A percentile compares a stretch with the other conserved stretches of the same genome.
Evolutionary conservation across 768 basidiomycete genomes (phyloP).

Genomic region (Calocybe gangraenosa): DNA sequence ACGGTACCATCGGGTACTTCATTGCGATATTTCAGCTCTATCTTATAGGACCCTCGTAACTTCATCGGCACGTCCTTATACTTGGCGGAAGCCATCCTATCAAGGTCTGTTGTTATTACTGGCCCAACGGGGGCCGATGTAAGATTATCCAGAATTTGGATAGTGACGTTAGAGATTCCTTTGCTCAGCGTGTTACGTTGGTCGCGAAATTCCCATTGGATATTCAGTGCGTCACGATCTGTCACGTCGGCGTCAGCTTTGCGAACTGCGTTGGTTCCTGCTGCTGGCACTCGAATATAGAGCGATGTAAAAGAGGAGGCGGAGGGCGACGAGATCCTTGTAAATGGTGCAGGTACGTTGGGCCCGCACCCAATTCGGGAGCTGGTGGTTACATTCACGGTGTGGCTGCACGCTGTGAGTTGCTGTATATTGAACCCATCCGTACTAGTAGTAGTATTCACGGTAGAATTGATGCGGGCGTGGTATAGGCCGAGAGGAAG

Average conservation of each 20-base stretch:
- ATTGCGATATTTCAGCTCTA: conserved; percentile 5
- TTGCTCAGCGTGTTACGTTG: not conserved
- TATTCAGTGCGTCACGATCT: not conserved
- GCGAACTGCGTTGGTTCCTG: not conserved
- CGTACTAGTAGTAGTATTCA: not conserved
- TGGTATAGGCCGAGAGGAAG: conserved; percentile 7
- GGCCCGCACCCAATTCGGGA: conserved; percentile 6
- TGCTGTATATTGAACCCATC: conserved; percentile 1
- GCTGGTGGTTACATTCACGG: conserved; percentile 8
- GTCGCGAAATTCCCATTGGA: not conserved
- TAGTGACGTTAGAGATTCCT: conserved; percentile 1
- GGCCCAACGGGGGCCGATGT: conserved; percentile 3
- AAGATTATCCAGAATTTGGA: conserved; percentile 1
- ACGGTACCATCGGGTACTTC: conserved; percentile 2
- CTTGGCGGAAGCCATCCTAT: not conserved
- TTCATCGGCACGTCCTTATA: not conserved
- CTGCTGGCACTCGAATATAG: not conserved
- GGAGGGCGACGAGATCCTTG: conserved; percentile 1
- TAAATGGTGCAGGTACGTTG: conserved; percentile 1
- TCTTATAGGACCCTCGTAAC: conserved; percentile 4
- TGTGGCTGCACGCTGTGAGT: conserved; percentile 1
- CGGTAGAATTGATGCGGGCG: conserved; percentile 4
- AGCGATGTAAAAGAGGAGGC: conserved; percentile 3
- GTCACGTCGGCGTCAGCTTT: too few relatives aligned
- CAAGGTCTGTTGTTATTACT: not conserved